phyloP scores from a whole-genome alignment of 2,329 filamentous ascomycete species.

The Claviceps citrina region DNA sequence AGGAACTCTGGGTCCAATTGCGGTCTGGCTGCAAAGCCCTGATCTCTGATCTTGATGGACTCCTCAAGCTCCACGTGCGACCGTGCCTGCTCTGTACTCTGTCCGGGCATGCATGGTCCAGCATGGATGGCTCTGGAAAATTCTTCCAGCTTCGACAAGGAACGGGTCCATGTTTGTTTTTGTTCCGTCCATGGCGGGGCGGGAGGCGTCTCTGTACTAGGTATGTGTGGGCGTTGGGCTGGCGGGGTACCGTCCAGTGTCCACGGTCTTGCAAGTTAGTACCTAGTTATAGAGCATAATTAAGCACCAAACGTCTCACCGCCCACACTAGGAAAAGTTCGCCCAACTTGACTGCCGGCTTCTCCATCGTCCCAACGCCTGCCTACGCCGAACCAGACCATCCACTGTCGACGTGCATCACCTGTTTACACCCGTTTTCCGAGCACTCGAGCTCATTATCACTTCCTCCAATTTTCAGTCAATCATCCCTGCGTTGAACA shows the following conservation, averaged over 20 bases:
- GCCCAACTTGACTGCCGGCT: neutral
- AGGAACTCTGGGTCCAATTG: no score
- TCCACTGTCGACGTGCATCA: neutral
- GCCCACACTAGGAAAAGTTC: constrained; percentile 4
- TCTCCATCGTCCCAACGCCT: neutral
- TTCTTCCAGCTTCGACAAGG: constrained; percentile 10
- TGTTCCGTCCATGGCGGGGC: neutral
- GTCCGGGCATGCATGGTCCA: no score
- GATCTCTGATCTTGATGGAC: no score
- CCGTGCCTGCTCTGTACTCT: no score
- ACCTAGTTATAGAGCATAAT: no score
- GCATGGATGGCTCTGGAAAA: constrained; percentile 8
- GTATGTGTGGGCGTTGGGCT: neutral
- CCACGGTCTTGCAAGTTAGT: no score
- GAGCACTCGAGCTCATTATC: neutral
- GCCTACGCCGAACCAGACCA: neutral
- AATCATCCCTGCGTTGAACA: neutral
- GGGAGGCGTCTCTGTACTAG: neutral
- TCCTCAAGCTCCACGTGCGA: no score
- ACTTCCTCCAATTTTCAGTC: neutral
- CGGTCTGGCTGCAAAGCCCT: no score
- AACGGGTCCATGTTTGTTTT: neutral
- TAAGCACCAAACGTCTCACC: neutral
- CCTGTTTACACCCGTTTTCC: neutral
- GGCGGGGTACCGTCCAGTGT: no score